Conservation (phyloP, 371 early-diverging fungal species). For the Dichotomocladium elegans region DNA sequence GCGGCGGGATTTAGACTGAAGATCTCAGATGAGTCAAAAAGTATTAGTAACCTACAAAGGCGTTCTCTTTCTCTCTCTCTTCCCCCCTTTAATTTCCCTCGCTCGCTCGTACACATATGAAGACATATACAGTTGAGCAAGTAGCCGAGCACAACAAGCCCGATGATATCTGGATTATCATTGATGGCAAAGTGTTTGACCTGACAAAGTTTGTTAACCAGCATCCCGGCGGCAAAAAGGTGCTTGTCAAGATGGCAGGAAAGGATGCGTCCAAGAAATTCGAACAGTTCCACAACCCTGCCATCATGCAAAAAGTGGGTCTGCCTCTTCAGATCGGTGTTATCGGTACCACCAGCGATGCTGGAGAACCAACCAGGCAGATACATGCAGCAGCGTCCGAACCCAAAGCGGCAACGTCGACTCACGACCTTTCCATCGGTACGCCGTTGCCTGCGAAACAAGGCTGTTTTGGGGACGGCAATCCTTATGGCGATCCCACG, state of each 20-base stretch:
- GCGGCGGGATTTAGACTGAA: no score
- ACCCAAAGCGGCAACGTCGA: slow-evolving; percentile 1
- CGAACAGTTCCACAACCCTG: slow-evolving; percentile 74
- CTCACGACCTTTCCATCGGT: no score
- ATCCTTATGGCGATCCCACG: slow-evolving; percentile 82
- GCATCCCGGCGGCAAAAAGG: slow-evolving; percentile 86
- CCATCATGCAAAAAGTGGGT: slow-evolving; percentile 60
- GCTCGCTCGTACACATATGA: no score
- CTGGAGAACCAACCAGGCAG: slow-evolving; percentile 6
- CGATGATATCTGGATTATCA: slow-evolving; percentile 85
- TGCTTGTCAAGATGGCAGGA: slow-evolving; percentile 80
- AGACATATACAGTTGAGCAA: slow-evolving; percentile 58
- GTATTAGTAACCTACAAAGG: no score
- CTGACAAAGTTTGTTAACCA: slow-evolving; percentile 80
- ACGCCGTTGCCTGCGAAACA: no score
- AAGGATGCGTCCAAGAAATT: slow-evolving; percentile 88
- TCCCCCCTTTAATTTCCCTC: no score
- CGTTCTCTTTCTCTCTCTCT: no score
- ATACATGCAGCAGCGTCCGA: slow-evolving; percentile 1
- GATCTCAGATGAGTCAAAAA: no score
- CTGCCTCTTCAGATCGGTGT: slow-evolving; percentile 60
- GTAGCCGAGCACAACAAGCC: slow-evolving; percentile 69
- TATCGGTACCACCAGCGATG: slow-evolving; percentile 55
- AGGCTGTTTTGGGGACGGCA: slow-evolving; percentile 64
- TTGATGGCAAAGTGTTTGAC: slow-evolving; percentile 83